phyloP scores from a whole-genome alignment of 2,329 filamentous ascomycete species.

The Thielaviopsis ethacetica region DNA sequence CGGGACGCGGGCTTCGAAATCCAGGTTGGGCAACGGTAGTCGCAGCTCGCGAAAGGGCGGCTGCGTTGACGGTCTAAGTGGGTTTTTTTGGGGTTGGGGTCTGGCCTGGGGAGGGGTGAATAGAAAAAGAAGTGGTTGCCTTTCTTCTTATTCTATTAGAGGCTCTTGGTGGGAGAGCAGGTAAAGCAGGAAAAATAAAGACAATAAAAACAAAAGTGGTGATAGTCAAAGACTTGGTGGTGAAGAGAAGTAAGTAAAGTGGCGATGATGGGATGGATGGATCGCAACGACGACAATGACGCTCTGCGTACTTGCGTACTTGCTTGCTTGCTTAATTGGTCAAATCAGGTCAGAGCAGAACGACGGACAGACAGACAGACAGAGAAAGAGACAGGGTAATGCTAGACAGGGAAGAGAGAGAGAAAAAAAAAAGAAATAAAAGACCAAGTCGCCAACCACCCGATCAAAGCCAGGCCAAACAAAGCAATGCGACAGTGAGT shows the following conservation, averaged over 20 bases:
- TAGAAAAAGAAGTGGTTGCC: neutral
- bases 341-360: neutral
- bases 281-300: neutral
- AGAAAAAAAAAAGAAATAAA: neutral
- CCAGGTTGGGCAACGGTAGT: constrained; percentile 72
- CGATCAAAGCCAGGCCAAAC: neutral
- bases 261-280: neutral
- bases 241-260: constrained; percentile 1
- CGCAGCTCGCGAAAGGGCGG: neutral
- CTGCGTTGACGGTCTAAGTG: neutral
- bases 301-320: neutral
- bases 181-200: neutral
- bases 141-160: neutral
- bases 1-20: constrained; percentile 99
- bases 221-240: neutral
- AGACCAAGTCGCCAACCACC: neutral
- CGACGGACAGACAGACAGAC: neutral
- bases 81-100: neutral
- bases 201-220: neutral
- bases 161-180: neutral
- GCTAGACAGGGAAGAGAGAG: neutral
- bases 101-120: neutral
- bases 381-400: neutral
- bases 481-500: neutral
- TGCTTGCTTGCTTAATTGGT: neutral